These are phyloP conservation scores for Pholiota adiposa DNA, from an alignment of 1,284 basidiomycete genomes.

Conservation along the genomic window DNA sequence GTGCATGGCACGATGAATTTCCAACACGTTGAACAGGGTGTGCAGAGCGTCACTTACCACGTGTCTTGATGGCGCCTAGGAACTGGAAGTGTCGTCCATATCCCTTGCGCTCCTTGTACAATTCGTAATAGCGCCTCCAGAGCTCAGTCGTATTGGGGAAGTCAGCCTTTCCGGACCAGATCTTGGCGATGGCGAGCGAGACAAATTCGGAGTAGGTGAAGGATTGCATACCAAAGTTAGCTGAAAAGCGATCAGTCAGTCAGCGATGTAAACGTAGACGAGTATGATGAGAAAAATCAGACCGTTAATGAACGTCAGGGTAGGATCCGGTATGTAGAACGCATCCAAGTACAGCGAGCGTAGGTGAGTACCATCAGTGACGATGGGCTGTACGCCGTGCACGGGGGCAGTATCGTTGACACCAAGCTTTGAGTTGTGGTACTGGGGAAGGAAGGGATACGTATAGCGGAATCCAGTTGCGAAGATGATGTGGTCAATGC, in stretches of 20 bases:
- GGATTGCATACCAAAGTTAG: constrained; percentile 43
- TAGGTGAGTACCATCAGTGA: constrained; percentile 51
- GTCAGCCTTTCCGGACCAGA: constrained; percentile 39
- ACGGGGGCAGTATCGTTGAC: constrained; percentile 24
- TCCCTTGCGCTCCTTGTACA: constrained; percentile 34
- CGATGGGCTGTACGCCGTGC: constrained; percentile 33
- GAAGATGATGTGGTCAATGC: constrained; percentile 45
- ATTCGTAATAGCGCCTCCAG: constrained; percentile 35
- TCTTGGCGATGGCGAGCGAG: constrained; percentile 38
- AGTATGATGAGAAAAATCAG: constrained; percentile 10
- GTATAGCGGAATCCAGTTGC: constrained; percentile 51
- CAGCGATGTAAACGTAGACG: not conserved
- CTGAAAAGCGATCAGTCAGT: constrained; percentile 22
- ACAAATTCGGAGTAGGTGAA: constrained; percentile 43
- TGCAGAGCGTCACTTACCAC: constrained; percentile 20
- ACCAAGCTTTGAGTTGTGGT: constrained; percentile 37
- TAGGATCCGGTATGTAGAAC: constrained; percentile 55
- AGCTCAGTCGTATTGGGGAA: constrained; percentile 34
- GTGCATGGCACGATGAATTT: not conserved
- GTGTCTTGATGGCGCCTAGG: constrained; percentile 30
- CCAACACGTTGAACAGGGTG: not conserved
- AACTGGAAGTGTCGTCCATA: constrained; percentile 41
- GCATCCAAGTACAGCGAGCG: constrained; percentile 48
- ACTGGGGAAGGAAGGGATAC: constrained; percentile 50
- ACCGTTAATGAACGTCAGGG: constrained; percentile 46